Evolutionary conservation across 192 early-diverging fungal genomes (phyloP).

Genomic region (Umbelopsis sp.): DNA sequence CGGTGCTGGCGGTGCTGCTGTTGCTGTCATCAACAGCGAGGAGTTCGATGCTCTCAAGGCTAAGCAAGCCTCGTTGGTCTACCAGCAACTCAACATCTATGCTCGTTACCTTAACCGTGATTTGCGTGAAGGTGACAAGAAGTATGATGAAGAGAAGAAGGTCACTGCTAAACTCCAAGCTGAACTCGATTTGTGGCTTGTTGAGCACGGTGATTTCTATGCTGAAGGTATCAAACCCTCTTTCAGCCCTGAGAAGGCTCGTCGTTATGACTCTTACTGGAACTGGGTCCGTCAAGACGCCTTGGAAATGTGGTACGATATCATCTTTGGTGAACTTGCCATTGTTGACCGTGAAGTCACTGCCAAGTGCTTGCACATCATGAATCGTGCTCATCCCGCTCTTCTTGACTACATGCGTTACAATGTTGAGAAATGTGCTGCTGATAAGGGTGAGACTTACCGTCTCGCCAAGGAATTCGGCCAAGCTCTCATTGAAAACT

Average conservation of each 20-base stretch:
- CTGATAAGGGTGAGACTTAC: constrained; percentile 81
- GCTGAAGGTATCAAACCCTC: constrained; percentile 86
- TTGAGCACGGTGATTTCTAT: constrained; percentile 92
- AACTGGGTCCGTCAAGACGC: constrained; percentile 94
- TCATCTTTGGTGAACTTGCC: constrained; percentile 86
- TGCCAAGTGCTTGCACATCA: constrained; percentile 87
- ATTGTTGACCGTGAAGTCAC: constrained; percentile 92
- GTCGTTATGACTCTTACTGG: constrained; percentile 94
- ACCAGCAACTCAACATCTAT: constrained; percentile 76
- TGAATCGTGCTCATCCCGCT: constrained; percentile 85
- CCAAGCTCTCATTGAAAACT: constrained; percentile 87
- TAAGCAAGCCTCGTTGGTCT: constrained; percentile 69
- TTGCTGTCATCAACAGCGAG: constrained; percentile 81
- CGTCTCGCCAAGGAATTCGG: constrained; percentile 79
- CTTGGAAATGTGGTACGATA: constrained; percentile 87
- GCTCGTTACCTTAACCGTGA: constrained; percentile 84
- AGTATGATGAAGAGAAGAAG: constrained; percentile 68
- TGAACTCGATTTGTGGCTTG: constrained; percentile 87
- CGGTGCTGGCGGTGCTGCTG: constrained; percentile 55
- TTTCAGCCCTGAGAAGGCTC: constrained; percentile 85
- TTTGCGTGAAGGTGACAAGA: constrained; percentile 68
- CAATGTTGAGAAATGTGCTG: constrained; percentile 78
- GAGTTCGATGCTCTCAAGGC: constrained; percentile 82
- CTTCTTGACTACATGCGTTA: constrained; percentile 88
- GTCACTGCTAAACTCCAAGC: constrained; percentile 70